Evolutionary conservation across 176 grass and related monocot species (phyloP), one percentile per base, ranked within the genome.

Genomic region (Pontederia crassipes): DNA sequence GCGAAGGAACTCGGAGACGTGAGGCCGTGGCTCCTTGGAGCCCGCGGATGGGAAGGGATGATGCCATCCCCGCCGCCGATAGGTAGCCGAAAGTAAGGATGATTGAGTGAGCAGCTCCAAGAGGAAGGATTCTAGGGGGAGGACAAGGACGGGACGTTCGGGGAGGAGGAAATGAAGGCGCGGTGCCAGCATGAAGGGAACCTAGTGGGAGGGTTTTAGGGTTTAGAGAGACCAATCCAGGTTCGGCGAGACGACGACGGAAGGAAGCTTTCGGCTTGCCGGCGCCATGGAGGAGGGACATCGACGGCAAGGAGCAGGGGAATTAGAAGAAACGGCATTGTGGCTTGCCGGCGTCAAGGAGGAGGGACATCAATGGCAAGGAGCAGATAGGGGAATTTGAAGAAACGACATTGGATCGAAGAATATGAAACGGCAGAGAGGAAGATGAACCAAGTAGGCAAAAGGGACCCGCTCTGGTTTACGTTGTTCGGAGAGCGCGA

Each of bases 161-260:
- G 32, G 20, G 82, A 89, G 49, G 90, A 76, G 16, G 90, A 76
- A 72, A 90, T 83, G 77, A 92, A 79, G 16, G 84, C 77, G 12
- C 87, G 79, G 48, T 89, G 87, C 63, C 68, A 74, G n/a, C 27
- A 81, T 58, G 52, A 68, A 61, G 55, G 87, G 81, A 28, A 76
- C 81, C 26, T 86, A 1, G 29, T 13, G 28, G 60, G 76, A 24
- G 20, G 84, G 82, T 82, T 76, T 80, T 82, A 73, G 78, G 80
- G 78, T 82, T 80, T 83, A 66, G 74, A 64, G 55, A 60, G 45
- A n/a, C 17, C 64, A 40, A 12, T 48, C 71, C 54, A 28, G 67
- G 54, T 72, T 82, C 32, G 32, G 32, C 1, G 32, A 40, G 6
- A 40, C 32, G 32, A 2, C 32, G 32, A 2, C 32, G 1, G 32